Evolutionary conservation across 1,284 basidiomycete species (phyloP).

Genomic region (Trichosporon ovoides): DNA sequence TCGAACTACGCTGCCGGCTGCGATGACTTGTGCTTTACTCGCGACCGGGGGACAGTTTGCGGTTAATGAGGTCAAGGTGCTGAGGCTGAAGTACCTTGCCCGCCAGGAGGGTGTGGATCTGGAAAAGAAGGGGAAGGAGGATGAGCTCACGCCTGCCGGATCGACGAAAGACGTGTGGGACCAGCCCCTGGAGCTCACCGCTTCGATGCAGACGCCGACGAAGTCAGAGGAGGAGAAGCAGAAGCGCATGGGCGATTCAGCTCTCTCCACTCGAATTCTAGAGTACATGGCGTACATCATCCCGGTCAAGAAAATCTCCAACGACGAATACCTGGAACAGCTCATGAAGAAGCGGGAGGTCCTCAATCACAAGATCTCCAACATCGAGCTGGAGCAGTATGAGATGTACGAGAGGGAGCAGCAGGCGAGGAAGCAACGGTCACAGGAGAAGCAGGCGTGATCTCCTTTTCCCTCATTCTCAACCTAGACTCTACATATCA

Average conservation of each 20-base stretch:
- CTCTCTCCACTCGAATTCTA: constrained; percentile 33
- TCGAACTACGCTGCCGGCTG: constrained; percentile 28
- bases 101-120: constrained; percentile 3
- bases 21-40: constrained; percentile 35
- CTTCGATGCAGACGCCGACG: not conserved
- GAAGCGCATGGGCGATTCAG: constrained; percentile 13
- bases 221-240: not conserved
- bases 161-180: constrained; percentile 1
- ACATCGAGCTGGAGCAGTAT: constrained; percentile 40
- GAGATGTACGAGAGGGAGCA: constrained; percentile 26
- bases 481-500: not conserved
- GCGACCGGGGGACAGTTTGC: constrained; percentile 30
- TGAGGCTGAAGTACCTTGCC: constrained; percentile 32
- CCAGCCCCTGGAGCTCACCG: not conserved
- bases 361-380: constrained; percentile 28
- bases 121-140: not conserved
- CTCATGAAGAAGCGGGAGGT: constrained; percentile 33
- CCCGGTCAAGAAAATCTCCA: constrained; percentile 37
- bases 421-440: not conserved
- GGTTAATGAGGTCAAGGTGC: constrained; percentile 34
- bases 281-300: constrained; percentile 25
- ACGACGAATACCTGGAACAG: constrained; percentile 39
- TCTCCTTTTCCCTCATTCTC: not conserved
- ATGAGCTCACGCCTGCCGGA: not conserved
- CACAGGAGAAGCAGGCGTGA: not conserved